Evolutionary conservation across 768 basidiomycete genomes (phyloP).

Genomic region (Russula sp.): DNA sequence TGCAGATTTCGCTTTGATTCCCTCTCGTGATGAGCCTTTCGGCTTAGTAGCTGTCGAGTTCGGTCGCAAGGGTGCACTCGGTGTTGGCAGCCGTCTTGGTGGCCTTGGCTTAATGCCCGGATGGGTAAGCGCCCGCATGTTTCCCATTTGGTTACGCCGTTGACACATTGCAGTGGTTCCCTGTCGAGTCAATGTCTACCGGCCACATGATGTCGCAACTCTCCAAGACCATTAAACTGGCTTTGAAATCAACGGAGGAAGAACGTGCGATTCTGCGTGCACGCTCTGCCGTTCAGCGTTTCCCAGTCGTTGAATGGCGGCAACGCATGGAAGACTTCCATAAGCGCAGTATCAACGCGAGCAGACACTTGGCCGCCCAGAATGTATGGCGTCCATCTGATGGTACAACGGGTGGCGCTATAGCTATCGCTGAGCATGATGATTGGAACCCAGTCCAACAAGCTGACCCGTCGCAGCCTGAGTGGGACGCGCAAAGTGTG

Average conservation of each 20-base stretch:
- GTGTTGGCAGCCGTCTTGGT: conserved; percentile 90
- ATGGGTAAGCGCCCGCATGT: conserved; percentile 61
- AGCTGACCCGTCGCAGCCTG: conserved; percentile 63
- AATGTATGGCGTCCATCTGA: conserved; percentile 80
- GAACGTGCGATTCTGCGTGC: conserved; percentile 92
- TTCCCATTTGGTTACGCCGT: not conserved
- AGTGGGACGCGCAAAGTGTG: conserved; percentile 68
- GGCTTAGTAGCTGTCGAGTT: conserved; percentile 96
- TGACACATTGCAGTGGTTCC: conserved; percentile 73
- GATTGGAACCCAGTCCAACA: conserved; percentile 78
- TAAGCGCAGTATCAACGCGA: conserved; percentile 71
- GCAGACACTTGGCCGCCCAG: conserved; percentile 62
- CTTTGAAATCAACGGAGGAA: conserved; percentile 84
- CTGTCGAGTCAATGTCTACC: conserved; percentile 89
- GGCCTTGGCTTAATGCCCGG: conserved; percentile 97
- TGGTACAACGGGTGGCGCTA: conserved; percentile 47
- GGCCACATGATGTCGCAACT: conserved; percentile 93
- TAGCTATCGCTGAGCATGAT: conserved; percentile 60
- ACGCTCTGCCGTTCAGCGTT: conserved; percentile 90
- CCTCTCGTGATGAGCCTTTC: conserved; percentile 95
- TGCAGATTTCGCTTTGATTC: conserved; percentile 93
- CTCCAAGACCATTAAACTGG: conserved; percentile 92
- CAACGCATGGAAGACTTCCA: conserved; percentile 96
- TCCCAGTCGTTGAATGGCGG: conserved; percentile 98
- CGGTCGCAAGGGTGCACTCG: conserved; percentile 92